A percentile compares a stretch with the other conserved stretches of the same genome.
phyloP scores from a whole-genome alignment of 2,329 filamentous ascomycete genomes.

The Dichotomopilus funicola region DNA sequence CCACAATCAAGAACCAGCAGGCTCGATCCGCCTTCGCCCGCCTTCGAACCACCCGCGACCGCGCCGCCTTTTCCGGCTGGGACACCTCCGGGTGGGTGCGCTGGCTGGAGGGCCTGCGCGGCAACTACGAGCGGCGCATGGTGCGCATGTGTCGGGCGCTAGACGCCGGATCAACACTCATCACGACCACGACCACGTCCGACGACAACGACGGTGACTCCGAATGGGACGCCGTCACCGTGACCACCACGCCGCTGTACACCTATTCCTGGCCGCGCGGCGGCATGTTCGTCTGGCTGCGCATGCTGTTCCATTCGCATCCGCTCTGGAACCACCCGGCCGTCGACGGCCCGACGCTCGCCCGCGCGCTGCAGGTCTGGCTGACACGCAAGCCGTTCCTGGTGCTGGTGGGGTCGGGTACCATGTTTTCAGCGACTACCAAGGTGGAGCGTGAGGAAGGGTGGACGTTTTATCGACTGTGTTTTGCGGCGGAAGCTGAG shows the following conservation, averaged over 20 bases:
- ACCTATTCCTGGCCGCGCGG: constrained; percentile 74
- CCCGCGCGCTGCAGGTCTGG: constrained; percentile 62
- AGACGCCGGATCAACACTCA: constrained; percentile 58
- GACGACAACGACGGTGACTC: constrained; percentile 19
- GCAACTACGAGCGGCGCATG: constrained; percentile 81
- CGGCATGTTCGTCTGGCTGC: constrained; percentile 90
- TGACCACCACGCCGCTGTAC: constrained; percentile 68
- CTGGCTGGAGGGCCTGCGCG: constrained; percentile 80
- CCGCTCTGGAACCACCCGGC: constrained; percentile 52
- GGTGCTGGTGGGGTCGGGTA: constrained; percentile 64
- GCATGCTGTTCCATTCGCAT: constrained; percentile 64
- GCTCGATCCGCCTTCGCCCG: constrained; percentile 19
- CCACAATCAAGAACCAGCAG: background rate
- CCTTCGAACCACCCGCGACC: constrained; percentile 40
- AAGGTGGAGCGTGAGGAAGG: constrained; percentile 52
- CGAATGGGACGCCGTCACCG: constrained; percentile 50
- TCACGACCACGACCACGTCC: constrained; percentile 52
- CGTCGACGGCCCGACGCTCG: constrained; percentile 50
- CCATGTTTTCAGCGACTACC: constrained; percentile 64
- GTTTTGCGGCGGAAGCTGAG: constrained; percentile 78
- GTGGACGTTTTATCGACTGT: constrained; percentile 70
- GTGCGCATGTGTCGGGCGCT: constrained; percentile 67
- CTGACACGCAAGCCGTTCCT: constrained; percentile 62
- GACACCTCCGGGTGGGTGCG: constrained; percentile 79
- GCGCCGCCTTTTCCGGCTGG: constrained; percentile 55